Conservation (phyloP, 352 stramenopile species). For the Phytophthora citrophthora region DNA sequence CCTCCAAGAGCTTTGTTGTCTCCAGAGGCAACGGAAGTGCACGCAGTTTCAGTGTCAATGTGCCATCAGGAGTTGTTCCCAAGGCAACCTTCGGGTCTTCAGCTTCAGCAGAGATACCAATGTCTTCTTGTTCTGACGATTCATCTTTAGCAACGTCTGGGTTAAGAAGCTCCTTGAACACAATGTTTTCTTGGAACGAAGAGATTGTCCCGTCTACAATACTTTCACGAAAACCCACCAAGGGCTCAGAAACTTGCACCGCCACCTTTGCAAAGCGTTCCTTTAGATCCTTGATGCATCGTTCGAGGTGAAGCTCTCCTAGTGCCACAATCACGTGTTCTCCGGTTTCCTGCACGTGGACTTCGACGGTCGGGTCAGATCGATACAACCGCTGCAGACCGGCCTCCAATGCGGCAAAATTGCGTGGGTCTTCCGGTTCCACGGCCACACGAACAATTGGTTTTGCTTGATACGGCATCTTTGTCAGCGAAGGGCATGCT, state of each 20-base stretch:
- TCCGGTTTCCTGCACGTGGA: constrained; percentile 89
- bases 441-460: constrained; percentile 93
- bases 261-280: constrained; percentile 89
- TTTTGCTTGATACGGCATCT: constrained; percentile 92
- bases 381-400: constrained; percentile 92
- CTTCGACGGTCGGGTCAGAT: constrained; percentile 93
- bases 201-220: constrained; percentile 68
- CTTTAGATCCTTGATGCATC: constrained; percentile 91
- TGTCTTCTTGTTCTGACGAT: constrained; percentile 8
- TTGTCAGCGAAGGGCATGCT: constrained; percentile 81
- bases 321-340: constrained; percentile 92
- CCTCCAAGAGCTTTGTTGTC: constrained; percentile 79
- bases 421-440: constrained; percentile 84
- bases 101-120: neutral
- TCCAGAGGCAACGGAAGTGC: constrained; percentile 74
- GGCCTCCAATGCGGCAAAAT: constrained; percentile 87
- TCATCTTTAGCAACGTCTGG: constrained; percentile 24
- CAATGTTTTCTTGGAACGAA: constrained; percentile 68
- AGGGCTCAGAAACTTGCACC: constrained; percentile 83
- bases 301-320: constrained; percentile 92
- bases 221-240: constrained; percentile 92
- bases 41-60: constrained; percentile 77
- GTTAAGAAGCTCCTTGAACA: constrained; percentile 73
- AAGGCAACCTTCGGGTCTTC: constrained; percentile 45
- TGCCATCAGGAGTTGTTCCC: constrained; percentile 72